Percentiles rank a stretch among this genome's conserved stretches.
Conservation (phyloP, 768 basidiomycete genomes). For the Serpula lacrymans region DNA sequence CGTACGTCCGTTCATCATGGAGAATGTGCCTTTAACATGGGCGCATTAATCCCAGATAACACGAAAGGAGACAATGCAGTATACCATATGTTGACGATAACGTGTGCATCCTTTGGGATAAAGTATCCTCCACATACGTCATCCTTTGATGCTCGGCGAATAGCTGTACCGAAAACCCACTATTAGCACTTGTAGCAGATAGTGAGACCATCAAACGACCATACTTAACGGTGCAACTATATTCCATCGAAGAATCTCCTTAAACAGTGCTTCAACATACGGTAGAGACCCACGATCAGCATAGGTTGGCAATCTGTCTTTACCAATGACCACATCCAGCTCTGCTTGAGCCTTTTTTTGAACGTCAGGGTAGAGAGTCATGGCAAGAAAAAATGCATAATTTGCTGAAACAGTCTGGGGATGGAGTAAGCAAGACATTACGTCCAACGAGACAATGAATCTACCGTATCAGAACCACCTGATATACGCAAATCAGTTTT, state of each 20-base stretch:
- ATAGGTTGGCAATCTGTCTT: slow-evolving; percentile 43
- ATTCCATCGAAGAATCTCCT: slow-evolving; percentile 40
- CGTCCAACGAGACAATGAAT: slow-evolving; percentile 23
- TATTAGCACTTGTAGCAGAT: too few relatives aligned
- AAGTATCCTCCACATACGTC: slow-evolving; percentile 28
- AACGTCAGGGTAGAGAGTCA: slow-evolving; percentile 50
- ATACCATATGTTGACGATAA: slow-evolving; percentile 23
- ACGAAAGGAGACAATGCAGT: slow-evolving; percentile 11
- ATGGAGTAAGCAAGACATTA: slow-evolving; percentile 10
- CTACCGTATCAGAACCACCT: slow-evolving; percentile 25
- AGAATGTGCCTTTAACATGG: slow-evolving; percentile 37
- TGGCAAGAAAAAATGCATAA: slow-evolving; percentile 49
- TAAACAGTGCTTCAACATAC: slow-evolving; percentile 33
- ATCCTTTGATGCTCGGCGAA: slow-evolving; percentile 23
- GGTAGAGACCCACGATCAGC: slow-evolving; percentile 40
- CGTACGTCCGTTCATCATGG: slow-evolving; percentile 36
- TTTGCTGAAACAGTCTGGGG: slow-evolving; percentile 48
- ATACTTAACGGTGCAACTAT: slow-evolving; percentile 30
- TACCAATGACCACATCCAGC: slow-evolving; percentile 45
- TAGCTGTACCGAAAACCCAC: too few relatives aligned
- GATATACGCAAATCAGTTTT: background rate
- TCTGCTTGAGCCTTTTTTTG: slow-evolving; percentile 48
- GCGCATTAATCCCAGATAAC: slow-evolving; percentile 7
- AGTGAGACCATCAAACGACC: too few relatives aligned
- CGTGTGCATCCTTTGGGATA: slow-evolving; percentile 26